Base-by-base conservation (phyloP, 257 asterid species). In the Ophiorrhiza pumila region DNA sequence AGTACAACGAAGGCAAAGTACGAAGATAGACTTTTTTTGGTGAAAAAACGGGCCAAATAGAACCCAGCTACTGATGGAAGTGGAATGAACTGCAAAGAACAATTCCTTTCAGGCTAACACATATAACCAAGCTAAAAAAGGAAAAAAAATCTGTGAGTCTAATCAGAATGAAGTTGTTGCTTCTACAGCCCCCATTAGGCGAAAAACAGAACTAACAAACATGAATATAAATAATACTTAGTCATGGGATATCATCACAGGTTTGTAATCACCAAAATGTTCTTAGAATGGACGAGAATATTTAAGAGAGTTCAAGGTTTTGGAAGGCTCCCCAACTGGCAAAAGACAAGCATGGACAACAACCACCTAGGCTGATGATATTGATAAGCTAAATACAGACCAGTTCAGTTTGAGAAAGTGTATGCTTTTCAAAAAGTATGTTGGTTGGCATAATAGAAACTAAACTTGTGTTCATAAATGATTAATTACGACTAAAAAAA, bases 1-100 rank as follows among this genome's bases (percentile, higher is more conserved):
- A 95, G 88, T 74, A 85, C 89, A 79, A 92, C 96, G 70, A 92
- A 95, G 65, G 91, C 90, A 73, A 88, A 87, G 87, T 95, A 95
- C 34, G 99, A 92, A 39, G 90, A 75, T 73, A 90, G 65, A 76
- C 96, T 95, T 83, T 90, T 95, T 85, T 87, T 95, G 20, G 98
- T 92, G 84, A 90, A 89, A 84, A 92, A 95, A 56, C 95, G 95
- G 75, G 99, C 98, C 87, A 95, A 79, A 85, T 85, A 90, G 77
- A 86, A 95, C 58, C 99, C 99, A 82, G 99, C 93, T 25, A 90
- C 82, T 52, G 95, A 80, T 49, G 99, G 99, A 75, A 95, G 91
- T 4, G 99, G 98, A 79, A 95, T 77, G 84, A 89, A 89, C 99
- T 95, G 96, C 94, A 84, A 77, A 50, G 27, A 72, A 71, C 66